Evolutionary conservation across 2,329 filamentous ascomycete genomes (phyloP).

Genomic region (Colletotrichum sp.): DNA sequence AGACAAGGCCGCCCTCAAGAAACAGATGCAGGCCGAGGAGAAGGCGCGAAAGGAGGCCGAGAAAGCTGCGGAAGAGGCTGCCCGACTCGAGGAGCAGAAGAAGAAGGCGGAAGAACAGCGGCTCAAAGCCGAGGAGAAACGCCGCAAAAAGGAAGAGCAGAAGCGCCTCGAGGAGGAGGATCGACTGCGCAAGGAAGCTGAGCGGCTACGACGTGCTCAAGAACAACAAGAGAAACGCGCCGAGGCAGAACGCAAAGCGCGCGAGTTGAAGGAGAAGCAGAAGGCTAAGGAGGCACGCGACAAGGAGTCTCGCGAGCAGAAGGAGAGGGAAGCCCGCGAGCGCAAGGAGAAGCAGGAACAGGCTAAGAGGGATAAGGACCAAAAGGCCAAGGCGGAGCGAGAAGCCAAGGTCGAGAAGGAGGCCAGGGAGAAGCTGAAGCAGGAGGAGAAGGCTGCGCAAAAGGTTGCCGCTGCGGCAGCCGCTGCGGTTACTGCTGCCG

Average conservation of each 20-base stretch:
- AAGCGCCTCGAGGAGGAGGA: conserved; percentile 92
- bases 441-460: conserved; percentile 41
- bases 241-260: conserved; percentile 83
- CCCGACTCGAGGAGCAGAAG: conserved; percentile 75
- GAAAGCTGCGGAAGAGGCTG: conserved; percentile 85
- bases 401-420: conserved; percentile 41
- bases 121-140: conserved; percentile 85
- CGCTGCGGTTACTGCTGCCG: conserved; percentile 37
- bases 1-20: conserved; percentile 89
- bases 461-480: conserved; percentile 43
- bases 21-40: conserved; percentile 88
- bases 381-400: conserved; percentile 29
- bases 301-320: conserved; percentile 75
- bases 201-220: conserved; percentile 77
- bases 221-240: conserved; percentile 87
- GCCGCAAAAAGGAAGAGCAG: conserved; percentile 88
- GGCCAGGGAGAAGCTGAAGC: conserved; percentile 45
- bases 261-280: conserved; percentile 65
- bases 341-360: conserved; percentile 64
- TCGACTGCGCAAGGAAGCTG: conserved; percentile 80
- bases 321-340: conserved; percentile 64
- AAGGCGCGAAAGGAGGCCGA: conserved; percentile 87
- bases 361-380: conserved; percentile 61
- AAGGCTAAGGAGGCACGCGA: conserved; percentile 85
- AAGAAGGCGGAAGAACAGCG: conserved; percentile 82